Evolutionary conservation across 2,329 filamentous ascomycete genomes (phyloP).

Genomic region (Talaromyces amestolkiae): DNA sequence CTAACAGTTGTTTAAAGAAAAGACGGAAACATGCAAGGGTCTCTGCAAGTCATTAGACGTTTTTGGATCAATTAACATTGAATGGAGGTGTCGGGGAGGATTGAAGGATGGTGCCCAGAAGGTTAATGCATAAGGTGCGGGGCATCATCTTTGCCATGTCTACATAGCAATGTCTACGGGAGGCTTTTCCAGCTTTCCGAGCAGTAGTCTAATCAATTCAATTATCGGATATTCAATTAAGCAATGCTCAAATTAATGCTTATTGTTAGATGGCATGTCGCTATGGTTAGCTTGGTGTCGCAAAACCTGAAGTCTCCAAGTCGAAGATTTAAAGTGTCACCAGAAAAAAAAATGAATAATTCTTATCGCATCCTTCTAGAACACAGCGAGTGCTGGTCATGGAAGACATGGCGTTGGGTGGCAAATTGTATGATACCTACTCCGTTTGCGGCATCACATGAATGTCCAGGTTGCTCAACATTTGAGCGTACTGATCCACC

Average conservation of each 20-base stretch:
- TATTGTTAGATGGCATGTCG: not conserved
- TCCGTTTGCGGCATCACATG: not conserved
- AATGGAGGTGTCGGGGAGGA: not conserved
- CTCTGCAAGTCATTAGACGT: slow-evolving; percentile 1
- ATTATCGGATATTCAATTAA: not conserved
- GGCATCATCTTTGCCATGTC: not conserved
- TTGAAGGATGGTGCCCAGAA: not conserved
- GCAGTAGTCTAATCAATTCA: not conserved
- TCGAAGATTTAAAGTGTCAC: not conserved
- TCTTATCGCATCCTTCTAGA: slow-evolving; percentile 8
- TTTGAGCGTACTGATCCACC: too few relatives aligned
- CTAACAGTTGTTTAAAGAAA: not conserved
- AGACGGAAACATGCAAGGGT: not conserved
- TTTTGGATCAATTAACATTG: not conserved
- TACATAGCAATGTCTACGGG: not conserved
- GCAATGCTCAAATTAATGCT: not conserved
- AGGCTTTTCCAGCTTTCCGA: not conserved
- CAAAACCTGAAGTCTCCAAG: not conserved
- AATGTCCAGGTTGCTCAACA: not conserved
- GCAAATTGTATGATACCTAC: not conserved
- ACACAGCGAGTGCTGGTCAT: not conserved
- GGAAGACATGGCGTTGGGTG: not conserved
- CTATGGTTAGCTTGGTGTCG: not conserved
- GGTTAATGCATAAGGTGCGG: not conserved
- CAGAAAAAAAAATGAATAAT: not conserved